Evolutionary conservation across 441 rosid genomes (phyloP).

Genomic region (Gossypium aridum): DNA sequence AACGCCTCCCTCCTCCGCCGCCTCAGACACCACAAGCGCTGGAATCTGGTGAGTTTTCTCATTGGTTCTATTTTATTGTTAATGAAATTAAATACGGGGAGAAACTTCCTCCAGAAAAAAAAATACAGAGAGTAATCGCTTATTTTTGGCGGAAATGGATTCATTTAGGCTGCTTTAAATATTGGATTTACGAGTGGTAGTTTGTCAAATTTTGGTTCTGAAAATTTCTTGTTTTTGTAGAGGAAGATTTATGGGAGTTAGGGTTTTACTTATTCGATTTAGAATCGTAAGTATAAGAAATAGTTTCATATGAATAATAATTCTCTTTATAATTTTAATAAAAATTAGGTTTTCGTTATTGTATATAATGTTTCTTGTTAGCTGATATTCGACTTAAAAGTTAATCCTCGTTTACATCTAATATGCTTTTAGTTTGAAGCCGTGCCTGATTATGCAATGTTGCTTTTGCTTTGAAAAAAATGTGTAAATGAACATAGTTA

Average conservation of each 20-base stretch:
- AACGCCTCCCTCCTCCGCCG: constrained; percentile 56
- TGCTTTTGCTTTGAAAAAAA: not conserved
- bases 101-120: not conserved
- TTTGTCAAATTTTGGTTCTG: not conserved
- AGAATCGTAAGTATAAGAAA: not conserved
- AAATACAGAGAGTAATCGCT: not conserved
- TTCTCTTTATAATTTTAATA: not conserved
- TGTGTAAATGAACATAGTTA: not conserved
- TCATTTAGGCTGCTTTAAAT: not conserved
- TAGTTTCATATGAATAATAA: not conserved
- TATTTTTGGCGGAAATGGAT: not conserved
- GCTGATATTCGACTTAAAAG: not conserved
- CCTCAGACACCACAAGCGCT: constrained; percentile 41
- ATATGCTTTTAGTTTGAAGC: not conserved
- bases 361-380: not conserved
- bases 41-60: constrained; percentile 37
- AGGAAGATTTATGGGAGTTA: not conserved
- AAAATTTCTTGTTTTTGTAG: not conserved
- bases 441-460: not conserved
- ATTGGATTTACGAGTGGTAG: not conserved
- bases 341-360: not conserved
- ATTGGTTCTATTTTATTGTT: not conserved
- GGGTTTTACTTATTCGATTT: not conserved
- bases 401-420: too few species aligned
- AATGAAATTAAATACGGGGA: not conserved